Conservation (phyloP, 2,329 filamentous ascomycete species). For the Colletotrichum echinochloae region DNA sequence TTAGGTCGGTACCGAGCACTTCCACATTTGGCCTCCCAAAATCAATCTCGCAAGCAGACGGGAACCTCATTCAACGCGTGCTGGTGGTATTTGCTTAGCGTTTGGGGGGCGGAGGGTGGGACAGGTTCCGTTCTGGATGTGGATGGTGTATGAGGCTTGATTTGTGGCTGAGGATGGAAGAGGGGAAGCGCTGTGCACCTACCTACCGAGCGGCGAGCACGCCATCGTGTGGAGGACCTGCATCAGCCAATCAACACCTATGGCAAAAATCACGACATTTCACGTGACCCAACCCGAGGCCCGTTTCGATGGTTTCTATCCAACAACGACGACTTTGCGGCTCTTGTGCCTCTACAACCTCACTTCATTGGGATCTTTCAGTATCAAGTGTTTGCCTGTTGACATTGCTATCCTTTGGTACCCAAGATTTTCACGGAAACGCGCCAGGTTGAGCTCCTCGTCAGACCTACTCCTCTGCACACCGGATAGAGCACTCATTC, state of each 20-base stretch:
- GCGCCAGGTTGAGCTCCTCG: constrained; percentile 38
- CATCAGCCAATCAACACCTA: constrained; percentile 31
- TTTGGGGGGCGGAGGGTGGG: not conserved
- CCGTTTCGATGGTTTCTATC: constrained; percentile 32
- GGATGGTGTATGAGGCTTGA: constrained; percentile 19
- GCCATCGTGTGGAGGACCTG: constrained; percentile 27
- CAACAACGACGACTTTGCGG: constrained; percentile 34
- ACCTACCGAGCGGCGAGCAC: constrained; percentile 38
- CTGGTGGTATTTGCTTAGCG: constrained; percentile 10
- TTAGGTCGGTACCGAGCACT: constrained; percentile 31
- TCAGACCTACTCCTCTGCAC: constrained; percentile 14
- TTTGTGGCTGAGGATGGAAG: not conserved
- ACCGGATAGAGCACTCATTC: constrained; percentile 31
- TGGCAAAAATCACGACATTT: constrained; percentile 43
- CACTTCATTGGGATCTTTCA: constrained; percentile 8
- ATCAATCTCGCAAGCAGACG: not conserved
- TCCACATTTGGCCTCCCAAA: constrained; percentile 7
- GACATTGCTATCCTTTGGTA: constrained; percentile 36
- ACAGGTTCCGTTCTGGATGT: constrained; percentile 2
- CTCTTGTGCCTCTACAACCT: constrained; percentile 36
- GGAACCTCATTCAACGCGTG: constrained; percentile 17
- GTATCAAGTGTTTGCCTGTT: constrained; percentile 22
- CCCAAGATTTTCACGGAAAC: constrained; percentile 26
- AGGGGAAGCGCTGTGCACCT: no score
- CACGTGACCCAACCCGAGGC: constrained; percentile 35